These are phyloP conservation scores for Schizopora paradoxa DNA, from an alignment of 1,284 basidiomycete genomes.

Conservation along the genomic window DNA sequence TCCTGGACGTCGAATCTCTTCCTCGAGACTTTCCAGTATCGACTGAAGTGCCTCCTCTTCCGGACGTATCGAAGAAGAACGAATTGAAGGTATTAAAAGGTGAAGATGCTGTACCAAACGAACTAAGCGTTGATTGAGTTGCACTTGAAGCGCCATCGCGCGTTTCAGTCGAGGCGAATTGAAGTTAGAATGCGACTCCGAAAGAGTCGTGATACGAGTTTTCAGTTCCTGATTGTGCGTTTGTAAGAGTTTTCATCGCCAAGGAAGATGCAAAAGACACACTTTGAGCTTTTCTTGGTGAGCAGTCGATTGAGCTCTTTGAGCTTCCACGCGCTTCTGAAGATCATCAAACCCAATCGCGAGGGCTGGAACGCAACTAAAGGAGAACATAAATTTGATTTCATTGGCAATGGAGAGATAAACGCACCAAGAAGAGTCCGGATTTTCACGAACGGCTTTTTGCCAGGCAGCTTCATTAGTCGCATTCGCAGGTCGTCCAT, in stretches of 20 bases:
- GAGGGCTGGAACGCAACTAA: slow-evolving; percentile 76
- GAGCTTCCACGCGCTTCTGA: slow-evolving; percentile 75
- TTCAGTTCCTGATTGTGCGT: slow-evolving; percentile 50
- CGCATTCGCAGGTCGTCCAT: slow-evolving; percentile 70
- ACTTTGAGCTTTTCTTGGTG: slow-evolving; percentile 72
- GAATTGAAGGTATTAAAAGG: slow-evolving; percentile 71
- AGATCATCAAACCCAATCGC: slow-evolving; percentile 82
- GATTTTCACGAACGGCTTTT: slow-evolving; percentile 77
- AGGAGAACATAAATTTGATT: slow-evolving; percentile 6
- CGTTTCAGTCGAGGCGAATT: slow-evolving; percentile 68
- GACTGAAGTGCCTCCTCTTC: slow-evolving; percentile 74
- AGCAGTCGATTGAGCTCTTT: slow-evolving; percentile 60
- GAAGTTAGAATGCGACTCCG: slow-evolving; percentile 61
- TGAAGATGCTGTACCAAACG: slow-evolving; percentile 73
- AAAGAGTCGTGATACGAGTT: slow-evolving; percentile 56
- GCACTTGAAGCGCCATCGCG: slow-evolving; percentile 62
- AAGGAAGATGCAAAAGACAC: slow-evolving; percentile 15
- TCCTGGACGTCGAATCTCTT: slow-evolving; percentile 56
- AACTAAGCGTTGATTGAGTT: slow-evolving; percentile 72
- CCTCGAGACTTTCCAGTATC: slow-evolving; percentile 70
- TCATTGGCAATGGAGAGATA: neutral
- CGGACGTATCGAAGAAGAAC: slow-evolving; percentile 73
- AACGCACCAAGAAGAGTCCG: slow-evolving; percentile 71
- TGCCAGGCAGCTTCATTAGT: slow-evolving; percentile 76
- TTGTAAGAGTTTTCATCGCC: slow-evolving; percentile 4